phyloP scores from a whole-genome alignment of 306 rosid genomes.

The Spatholobus suberectus region DNA sequence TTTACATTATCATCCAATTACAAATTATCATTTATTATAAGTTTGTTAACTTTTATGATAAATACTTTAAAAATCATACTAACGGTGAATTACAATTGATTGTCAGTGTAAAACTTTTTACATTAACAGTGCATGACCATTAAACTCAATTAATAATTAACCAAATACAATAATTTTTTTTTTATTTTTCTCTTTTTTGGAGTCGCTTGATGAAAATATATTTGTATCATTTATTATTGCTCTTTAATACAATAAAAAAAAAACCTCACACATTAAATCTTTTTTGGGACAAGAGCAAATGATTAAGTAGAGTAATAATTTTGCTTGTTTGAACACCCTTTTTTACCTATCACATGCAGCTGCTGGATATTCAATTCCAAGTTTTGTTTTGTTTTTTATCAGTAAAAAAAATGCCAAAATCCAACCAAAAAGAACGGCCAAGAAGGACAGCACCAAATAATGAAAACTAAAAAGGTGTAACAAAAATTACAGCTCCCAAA shows the following conservation, averaged over 20 bases:
- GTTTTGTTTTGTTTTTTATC: constrained; percentile 11
- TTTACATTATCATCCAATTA: too few relatives aligned
- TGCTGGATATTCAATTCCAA: constrained; percentile 6
- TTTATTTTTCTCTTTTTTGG: background rate
- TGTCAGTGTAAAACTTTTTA: too few relatives aligned
- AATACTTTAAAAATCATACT: too few relatives aligned
- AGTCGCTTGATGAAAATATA: background rate
- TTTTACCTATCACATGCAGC: constrained; percentile 12
- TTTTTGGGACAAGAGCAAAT: constrained; percentile 31
- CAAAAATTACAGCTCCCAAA: constrained; percentile 40
- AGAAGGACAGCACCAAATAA: constrained; percentile 8
- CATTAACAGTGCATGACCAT: too few relatives aligned
- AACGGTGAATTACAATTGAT: too few relatives aligned
- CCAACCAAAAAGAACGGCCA: constrained; percentile 5
- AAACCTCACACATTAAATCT: background rate
- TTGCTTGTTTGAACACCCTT: constrained; percentile 34
- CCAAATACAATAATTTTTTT: background rate
- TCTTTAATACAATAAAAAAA: background rate
- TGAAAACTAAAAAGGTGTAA: constrained; percentile 3
- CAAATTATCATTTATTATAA: too few relatives aligned
- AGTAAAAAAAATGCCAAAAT: background rate
- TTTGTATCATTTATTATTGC: background rate
- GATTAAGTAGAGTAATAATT: constrained; percentile 37
- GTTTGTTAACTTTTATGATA: too few relatives aligned
- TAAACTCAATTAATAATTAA: background rate